These are phyloP conservation scores for Hypoxylon sp. DNA, from an alignment of 2,329 filamentous ascomycete species.

Conservation along the genomic window DNA sequence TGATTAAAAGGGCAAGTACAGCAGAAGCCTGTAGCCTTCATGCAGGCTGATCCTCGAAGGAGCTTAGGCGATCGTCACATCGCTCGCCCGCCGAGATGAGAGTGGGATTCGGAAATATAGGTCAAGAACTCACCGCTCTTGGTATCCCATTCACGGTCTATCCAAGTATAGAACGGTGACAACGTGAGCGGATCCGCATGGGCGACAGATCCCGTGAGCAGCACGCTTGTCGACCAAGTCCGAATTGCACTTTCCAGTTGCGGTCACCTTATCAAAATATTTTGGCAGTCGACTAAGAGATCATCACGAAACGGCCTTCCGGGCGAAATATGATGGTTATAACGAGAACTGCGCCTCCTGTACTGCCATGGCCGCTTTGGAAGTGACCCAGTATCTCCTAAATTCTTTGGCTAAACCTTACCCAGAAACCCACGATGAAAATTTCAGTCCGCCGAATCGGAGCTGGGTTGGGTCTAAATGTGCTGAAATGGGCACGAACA, in stretches of 20 bases:
- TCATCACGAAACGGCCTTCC: slow-evolving; percentile 10
- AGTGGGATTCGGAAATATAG: slow-evolving; percentile 21
- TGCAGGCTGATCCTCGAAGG: slow-evolving; percentile 34
- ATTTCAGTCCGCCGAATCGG: slow-evolving; percentile 17
- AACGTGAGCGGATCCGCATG: slow-evolving; percentile 32
- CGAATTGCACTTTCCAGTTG: slow-evolving; percentile 21
- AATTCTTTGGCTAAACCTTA: slow-evolving; percentile 12
- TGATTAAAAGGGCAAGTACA: slow-evolving; percentile 37
- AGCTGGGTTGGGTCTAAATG: slow-evolving; percentile 5
- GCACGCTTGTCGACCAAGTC: slow-evolving; percentile 9
- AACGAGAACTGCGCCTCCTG: slow-evolving; percentile 29
- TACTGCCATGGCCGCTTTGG: slow-evolving; percentile 24
- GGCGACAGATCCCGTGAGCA: slow-evolving; percentile 35
- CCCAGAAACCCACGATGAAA: slow-evolving; percentile 13
- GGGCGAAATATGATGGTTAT: slow-evolving; percentile 22
- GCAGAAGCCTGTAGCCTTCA: slow-evolving; percentile 11
- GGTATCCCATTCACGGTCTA: slow-evolving; percentile 5
- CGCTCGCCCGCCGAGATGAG: slow-evolving; percentile 12
- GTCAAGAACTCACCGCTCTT: slow-evolving; percentile 30
- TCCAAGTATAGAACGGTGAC: slow-evolving; percentile 18
- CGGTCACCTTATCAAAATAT: slow-evolving; percentile 9
- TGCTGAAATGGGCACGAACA: slow-evolving; percentile 25
- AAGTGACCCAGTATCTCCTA: slow-evolving; percentile 9
- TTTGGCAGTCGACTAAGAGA: not conserved
- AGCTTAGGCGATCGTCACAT: slow-evolving; percentile 34